Evolutionary conservation across 768 basidiomycete species (phyloP).

Genomic region (Hemileccinum rubropunctum): DNA sequence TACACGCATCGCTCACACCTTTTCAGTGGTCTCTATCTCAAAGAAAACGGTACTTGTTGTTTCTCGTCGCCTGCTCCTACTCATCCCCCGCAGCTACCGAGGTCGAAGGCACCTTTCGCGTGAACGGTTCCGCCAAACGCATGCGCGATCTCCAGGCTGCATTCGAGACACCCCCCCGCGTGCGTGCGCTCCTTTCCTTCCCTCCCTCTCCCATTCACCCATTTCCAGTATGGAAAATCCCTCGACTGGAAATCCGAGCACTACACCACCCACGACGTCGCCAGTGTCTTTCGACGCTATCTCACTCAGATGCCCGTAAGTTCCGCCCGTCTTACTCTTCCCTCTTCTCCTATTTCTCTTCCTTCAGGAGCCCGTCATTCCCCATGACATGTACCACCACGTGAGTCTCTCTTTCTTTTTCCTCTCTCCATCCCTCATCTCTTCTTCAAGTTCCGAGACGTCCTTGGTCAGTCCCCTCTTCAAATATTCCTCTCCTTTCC

Average conservation of each 20-base stretch:
- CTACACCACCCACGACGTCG: slow-evolving; percentile 95
- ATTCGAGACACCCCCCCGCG: slow-evolving; percentile 88
- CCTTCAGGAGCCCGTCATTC: slow-evolving; percentile 89
- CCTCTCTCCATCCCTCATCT: slow-evolving; percentile 7
- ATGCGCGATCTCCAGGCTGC: slow-evolving; percentile 93
- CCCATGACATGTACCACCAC: slow-evolving; percentile 81
- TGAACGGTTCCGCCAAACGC: slow-evolving; percentile 91
- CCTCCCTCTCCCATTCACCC: slow-evolving; percentile 2
- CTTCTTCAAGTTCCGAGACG: slow-evolving; percentile 66
- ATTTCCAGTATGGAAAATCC: slow-evolving; percentile 81
- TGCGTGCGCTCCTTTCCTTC: slow-evolving; percentile 33
- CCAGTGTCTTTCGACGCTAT: slow-evolving; percentile 93
- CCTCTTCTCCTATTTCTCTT: slow-evolving; percentile 4
- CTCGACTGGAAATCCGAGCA: slow-evolving; percentile 85
- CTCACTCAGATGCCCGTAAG: slow-evolving; percentile 95
- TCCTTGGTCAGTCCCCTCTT: slow-evolving; percentile 50
- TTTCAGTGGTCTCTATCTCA: slow-evolving; percentile 84
- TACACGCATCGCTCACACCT: slow-evolving; percentile 6
- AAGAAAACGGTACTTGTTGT: slow-evolving; percentile 72
- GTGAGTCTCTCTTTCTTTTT: slow-evolving; percentile 46
- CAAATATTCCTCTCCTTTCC: neutral
- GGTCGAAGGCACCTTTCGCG: slow-evolving; percentile 90
- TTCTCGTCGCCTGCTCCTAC: neutral
- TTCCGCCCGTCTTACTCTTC: slow-evolving; percentile 18
- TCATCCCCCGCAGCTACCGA: slow-evolving; percentile 63